Conservation (phyloP, 2,329 filamentous ascomycete genomes). For the Chaetomiaceae sp. region DNA sequence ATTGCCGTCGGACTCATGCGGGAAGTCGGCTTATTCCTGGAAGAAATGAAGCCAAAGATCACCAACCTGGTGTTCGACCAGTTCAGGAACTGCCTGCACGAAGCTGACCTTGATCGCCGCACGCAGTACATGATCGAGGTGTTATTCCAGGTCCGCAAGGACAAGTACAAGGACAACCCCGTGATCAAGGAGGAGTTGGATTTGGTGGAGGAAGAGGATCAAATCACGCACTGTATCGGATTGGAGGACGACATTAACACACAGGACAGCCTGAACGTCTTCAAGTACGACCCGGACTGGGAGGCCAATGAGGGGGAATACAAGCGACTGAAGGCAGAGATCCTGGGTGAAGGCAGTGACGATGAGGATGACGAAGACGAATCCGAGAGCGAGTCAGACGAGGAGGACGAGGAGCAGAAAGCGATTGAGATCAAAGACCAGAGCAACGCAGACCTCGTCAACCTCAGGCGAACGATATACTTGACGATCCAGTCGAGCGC, state of each 20-base stretch:
- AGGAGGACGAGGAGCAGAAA: slow-evolving; percentile 72
- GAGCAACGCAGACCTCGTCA: slow-evolving; percentile 92
- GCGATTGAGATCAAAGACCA: slow-evolving; percentile 96
- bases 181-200: slow-evolving; percentile 90
- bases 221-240: slow-evolving; percentile 84
- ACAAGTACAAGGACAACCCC: slow-evolving; percentile 93
- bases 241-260: slow-evolving; percentile 81
- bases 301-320: slow-evolving; percentile 90
- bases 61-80: slow-evolving; percentile 90
- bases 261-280: slow-evolving; percentile 86
- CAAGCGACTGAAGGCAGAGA: slow-evolving; percentile 84
- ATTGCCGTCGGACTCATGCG: slow-evolving; percentile 91
- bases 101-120: slow-evolving; percentile 93
- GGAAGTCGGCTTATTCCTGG: slow-evolving; percentile 88
- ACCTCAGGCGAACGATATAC: slow-evolving; percentile 89
- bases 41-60: slow-evolving; percentile 90
- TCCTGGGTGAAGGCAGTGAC: slow-evolving; percentile 87
- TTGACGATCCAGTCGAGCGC: slow-evolving; percentile 96
- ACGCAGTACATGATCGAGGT: slow-evolving; percentile 99
- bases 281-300: slow-evolving; percentile 88
- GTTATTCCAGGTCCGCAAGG: slow-evolving; percentile 91
- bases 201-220: slow-evolving; percentile 94
- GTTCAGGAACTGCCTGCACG: slow-evolving; percentile 90
- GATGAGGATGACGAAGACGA: slow-evolving; percentile 66
- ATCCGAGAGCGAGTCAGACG: slow-evolving; percentile 63